A percentile compares a stretch with the other conserved stretches of the same genome.
Conservation (phyloP, 768 basidiomycete genomes). For the Termitomyces sp. region DNA sequence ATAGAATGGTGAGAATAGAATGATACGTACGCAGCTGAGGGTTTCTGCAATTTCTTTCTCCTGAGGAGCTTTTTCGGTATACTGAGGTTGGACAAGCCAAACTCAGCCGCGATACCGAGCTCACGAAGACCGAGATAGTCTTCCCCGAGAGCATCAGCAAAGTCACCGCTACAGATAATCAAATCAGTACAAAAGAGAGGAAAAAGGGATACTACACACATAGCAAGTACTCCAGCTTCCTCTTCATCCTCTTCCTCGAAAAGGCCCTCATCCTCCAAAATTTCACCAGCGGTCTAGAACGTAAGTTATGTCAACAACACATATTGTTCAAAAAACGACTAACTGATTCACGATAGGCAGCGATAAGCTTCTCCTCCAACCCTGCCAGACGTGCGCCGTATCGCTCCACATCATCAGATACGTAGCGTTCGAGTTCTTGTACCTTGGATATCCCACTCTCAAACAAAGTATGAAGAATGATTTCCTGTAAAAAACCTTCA, state of each 20-base stretch:
- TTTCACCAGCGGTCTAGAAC: slow-evolving; percentile 38
- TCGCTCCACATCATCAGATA: slow-evolving; percentile 83
- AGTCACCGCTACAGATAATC: slow-evolving; percentile 60
- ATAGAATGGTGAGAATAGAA: not conserved
- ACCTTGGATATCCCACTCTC: slow-evolving; percentile 81
- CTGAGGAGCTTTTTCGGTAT: slow-evolving; percentile 77
- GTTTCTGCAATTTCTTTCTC: slow-evolving; percentile 47
- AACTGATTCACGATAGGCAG: slow-evolving; percentile 79
- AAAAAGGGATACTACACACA: slow-evolving; percentile 26
- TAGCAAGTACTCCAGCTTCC: slow-evolving; percentile 60
- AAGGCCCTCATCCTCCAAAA: slow-evolving; percentile 57
- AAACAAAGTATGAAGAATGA: slow-evolving; percentile 85
- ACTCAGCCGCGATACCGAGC: slow-evolving; percentile 82
- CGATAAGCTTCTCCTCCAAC: slow-evolving; percentile 80
- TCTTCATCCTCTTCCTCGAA: slow-evolving; percentile 52
- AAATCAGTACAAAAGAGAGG: not conserved
- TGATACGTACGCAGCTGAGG: slow-evolving; percentile 43
- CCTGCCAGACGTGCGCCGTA: slow-evolving; percentile 74
- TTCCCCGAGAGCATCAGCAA: slow-evolving; percentile 83
- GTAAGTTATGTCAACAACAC: not conserved
- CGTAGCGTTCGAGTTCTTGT: slow-evolving; percentile 78
- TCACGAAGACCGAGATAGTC: slow-evolving; percentile 90
- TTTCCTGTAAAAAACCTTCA: slow-evolving; percentile 57
- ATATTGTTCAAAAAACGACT: slow-evolving; percentile 20
- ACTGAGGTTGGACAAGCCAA: slow-evolving; percentile 70